A percentile compares a stretch with the other conserved stretches of the same genome.
Conservation (phyloP, 177 flowering plant species). For the Vitis hybrid region DNA sequence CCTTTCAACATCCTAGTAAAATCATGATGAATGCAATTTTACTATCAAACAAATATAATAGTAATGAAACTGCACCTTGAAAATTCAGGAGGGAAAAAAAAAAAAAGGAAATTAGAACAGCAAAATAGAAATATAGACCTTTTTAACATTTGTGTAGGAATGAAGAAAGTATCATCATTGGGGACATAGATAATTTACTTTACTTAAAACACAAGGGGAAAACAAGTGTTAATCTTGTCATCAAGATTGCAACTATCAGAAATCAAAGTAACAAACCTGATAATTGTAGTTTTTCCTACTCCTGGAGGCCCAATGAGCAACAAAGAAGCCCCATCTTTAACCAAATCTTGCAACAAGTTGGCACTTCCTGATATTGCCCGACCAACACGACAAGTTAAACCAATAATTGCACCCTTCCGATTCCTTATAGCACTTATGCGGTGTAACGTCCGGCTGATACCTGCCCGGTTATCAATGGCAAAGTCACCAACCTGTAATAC, state of each 20-base stretch:
- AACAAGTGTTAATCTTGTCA: background rate
- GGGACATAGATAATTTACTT: too few species aligned
- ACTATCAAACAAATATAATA: too few species aligned
- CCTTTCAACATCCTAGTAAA: too few species aligned
- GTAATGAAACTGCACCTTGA: too few species aligned
- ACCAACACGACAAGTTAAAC: constrained; percentile 94
- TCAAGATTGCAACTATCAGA: background rate
- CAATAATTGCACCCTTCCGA: constrained; percentile 77
- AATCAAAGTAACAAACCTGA: constrained; percentile 48
- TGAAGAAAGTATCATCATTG: too few species aligned
- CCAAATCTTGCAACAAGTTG: constrained; percentile 69
- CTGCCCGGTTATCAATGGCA: constrained; percentile 91
- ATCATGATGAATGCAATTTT: too few species aligned
- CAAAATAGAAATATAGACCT: too few species aligned
- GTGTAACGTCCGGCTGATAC: constrained; percentile 90
- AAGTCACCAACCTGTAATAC: constrained; percentile 86
- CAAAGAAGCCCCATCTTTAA: constrained; percentile 79
- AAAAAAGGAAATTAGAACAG: too few species aligned
- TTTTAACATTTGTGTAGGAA: too few species aligned
- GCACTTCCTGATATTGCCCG: constrained; percentile 93
- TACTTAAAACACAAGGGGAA: background rate
- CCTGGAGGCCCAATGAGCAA: constrained; percentile 97
- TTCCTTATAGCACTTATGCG: constrained; percentile 91
- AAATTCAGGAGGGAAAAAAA: too few species aligned
- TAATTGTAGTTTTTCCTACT: constrained; percentile 95